phyloP scores from a whole-genome alignment of 2,329 filamentous ascomycete genomes.

The Fusarium tricinctum region DNA sequence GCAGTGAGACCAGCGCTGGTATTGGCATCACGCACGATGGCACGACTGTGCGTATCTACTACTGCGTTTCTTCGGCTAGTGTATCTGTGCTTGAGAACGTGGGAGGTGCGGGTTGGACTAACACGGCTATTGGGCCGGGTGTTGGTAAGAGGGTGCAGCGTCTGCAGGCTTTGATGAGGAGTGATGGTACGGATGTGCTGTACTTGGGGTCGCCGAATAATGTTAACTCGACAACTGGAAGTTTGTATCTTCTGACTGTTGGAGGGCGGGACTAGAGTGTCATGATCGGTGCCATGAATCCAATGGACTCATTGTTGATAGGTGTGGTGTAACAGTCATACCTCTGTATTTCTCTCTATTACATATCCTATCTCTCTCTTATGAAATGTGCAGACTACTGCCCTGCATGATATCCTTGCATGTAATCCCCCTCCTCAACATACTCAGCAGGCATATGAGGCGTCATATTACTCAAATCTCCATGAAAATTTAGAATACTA shows the following conservation, averaged over 20 bases:
- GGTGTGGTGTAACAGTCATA: too few relatives aligned
- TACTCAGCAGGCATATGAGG: neutral
- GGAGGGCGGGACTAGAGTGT: neutral
- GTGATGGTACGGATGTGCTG: slow-evolving; percentile 28
- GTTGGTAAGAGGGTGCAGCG: slow-evolving; percentile 27
- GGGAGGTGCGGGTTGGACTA: slow-evolving; percentile 13
- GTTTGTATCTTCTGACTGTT: slow-evolving; percentile 18
- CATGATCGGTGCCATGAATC: too few relatives aligned
- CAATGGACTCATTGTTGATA: too few relatives aligned
- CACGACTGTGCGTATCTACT: slow-evolving; percentile 18
- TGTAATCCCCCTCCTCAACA: neutral
- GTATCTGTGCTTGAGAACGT: slow-evolving; percentile 34
- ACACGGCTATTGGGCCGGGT: slow-evolving; percentile 19
- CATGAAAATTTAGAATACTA: slow-evolving; percentile 18
- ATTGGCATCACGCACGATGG: slow-evolving; percentile 26
- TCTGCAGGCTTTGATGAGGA: slow-evolving; percentile 25
- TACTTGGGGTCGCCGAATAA: slow-evolving; percentile 30
- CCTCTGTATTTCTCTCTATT: too few relatives aligned
- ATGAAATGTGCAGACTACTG: neutral
- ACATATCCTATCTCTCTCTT: too few relatives aligned
- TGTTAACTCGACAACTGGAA: slow-evolving; percentile 30
- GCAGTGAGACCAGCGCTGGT: slow-evolving; percentile 15
- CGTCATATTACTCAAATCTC: slow-evolving; percentile 5
- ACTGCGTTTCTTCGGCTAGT: slow-evolving; percentile 12
- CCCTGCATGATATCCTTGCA: neutral